phyloP scores from a whole-genome alignment of 2,329 filamentous ascomycete genomes.

The Cytospora paraplurivora region DNA sequence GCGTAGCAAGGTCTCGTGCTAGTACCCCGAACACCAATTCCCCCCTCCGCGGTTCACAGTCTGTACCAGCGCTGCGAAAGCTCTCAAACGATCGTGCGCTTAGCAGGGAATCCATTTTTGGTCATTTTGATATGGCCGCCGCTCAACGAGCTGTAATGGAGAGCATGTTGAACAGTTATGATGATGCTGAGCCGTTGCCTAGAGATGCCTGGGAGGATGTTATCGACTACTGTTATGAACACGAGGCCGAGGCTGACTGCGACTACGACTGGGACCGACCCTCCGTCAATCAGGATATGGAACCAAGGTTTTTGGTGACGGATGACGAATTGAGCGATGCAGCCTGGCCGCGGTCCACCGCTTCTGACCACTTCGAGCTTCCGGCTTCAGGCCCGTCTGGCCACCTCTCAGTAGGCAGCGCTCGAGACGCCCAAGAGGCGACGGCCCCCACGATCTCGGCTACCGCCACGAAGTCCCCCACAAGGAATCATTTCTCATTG shows the following conservation, averaged over 20 bases:
- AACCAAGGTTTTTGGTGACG: constrained; percentile 27
- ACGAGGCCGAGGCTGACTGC: constrained; percentile 67
- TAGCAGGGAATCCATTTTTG: constrained; percentile 56
- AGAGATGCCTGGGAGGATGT: constrained; percentile 66
- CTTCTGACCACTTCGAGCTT: constrained; percentile 42
- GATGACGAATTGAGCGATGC: constrained; percentile 30
- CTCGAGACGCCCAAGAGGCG: constrained; percentile 44
- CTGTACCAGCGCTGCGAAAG: constrained; percentile 45
- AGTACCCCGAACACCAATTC: constrained; percentile 52
- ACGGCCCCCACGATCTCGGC: constrained; percentile 46
- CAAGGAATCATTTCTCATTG: constrained; percentile 55
- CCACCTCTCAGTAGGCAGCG: constrained; percentile 32
- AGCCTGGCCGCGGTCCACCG: constrained; percentile 26
- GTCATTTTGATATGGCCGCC: constrained; percentile 45
- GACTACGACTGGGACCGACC: constrained; percentile 66
- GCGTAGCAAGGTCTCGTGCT: constrained; percentile 43
- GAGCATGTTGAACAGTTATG: constrained; percentile 32
- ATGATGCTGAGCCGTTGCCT: constrained; percentile 36
- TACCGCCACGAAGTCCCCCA: constrained; percentile 42
- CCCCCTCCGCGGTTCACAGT: constrained; percentile 57
- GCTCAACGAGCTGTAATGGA: constrained; percentile 39
- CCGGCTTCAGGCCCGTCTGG: constrained; percentile 54
- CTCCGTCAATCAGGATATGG: constrained; percentile 51
- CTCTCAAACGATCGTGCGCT: constrained; percentile 36
- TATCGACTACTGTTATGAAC: constrained; percentile 71